Evolutionary conservation across 805 yeast species (phyloP).

Genomic region (Saccharomycopsis sp.): DNA sequence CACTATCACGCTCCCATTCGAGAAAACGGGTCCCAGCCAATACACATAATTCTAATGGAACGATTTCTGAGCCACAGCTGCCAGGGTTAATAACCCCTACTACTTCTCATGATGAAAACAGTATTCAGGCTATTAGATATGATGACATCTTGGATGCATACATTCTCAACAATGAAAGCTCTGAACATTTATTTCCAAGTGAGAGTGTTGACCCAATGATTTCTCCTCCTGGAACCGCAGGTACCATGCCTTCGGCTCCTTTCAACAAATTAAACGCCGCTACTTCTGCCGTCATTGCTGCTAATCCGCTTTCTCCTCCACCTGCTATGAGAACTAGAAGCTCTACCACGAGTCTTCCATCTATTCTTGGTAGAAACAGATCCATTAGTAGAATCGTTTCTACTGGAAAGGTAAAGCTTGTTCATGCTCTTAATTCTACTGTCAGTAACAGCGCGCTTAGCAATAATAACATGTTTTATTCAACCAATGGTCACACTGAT

Average conservation of each 20-base stretch:
- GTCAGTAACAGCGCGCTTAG: not conserved
- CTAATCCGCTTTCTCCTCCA: constrained; percentile 16
- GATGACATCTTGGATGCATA: constrained; percentile 7
- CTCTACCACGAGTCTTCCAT: constrained; percentile 19
- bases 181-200: not conserved
- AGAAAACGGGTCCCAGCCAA: not conserved
- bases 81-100: not conserved
- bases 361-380: constrained; percentile 15
- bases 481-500: constrained; percentile 4
- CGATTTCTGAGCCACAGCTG: not conserved
- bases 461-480: not conserved
- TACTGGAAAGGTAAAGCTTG: not conserved
- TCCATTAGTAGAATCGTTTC: constrained; percentile 1
- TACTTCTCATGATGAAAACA: not conserved
- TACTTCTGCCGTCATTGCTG: constrained; percentile 11
- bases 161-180: not conserved
- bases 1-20: constrained; percentile 1
- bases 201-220: constrained; percentile 2
- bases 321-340: constrained; percentile 20
- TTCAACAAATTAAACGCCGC: constrained; percentile 7
- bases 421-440: not conserved
- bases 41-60: not conserved
- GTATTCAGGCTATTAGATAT: constrained; percentile 8
- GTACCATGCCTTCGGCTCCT: not conserved
- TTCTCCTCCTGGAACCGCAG: constrained; percentile 8